Evolutionary conservation across 176 grass and related monocot species (phyloP), one percentile per base, ranked within the genome.

Genomic region (Musa troglodytarum): DNA sequence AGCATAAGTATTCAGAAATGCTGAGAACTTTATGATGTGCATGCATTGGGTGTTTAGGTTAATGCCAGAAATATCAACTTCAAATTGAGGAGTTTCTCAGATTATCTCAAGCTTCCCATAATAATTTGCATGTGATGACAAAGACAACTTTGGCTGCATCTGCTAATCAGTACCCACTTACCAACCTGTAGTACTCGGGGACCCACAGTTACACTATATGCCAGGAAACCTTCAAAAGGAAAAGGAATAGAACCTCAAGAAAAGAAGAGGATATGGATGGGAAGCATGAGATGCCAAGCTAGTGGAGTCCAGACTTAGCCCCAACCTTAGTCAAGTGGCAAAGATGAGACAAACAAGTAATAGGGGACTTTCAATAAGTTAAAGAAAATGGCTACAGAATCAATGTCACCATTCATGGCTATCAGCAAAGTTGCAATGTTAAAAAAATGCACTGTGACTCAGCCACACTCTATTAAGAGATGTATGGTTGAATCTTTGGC

Each of bases 201-300:
- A 59, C 20, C 57, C 16, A 19, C 57, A n/a, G 16, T 7, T 9
- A 21, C 29, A 5, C 4, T 12, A 65, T 25, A 12, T 13, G 21
- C 22, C 21, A 65, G 63, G 63, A 2, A 22, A 28, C 21, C 23
- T 28, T 26, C 63, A 13, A 70, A 50, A 70, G 26, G 21, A 74
- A 57, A 4, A 26, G 29, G 13, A 43, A 4, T 3, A 74, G 14
- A 25, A 28, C 20, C 6, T 34, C 12, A 9, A 74, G 9, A 73
- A 73, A 74, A 14, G 16, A 55, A 56, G 26, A 11, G 11, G 51
- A 74, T 13, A 62, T 15, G 14, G 28, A 22, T 20, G 13, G 29
- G 49, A 70, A 70, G 16, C 68, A 71, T 52, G 43, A 71, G 72
- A 74, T 74, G 72, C 72, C 52, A 23, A 74, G 24, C 15, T 50